Evolutionary conservation across 2,329 filamentous ascomycete genomes (phyloP).

Genomic region (Colletotrichum trifolii): DNA sequence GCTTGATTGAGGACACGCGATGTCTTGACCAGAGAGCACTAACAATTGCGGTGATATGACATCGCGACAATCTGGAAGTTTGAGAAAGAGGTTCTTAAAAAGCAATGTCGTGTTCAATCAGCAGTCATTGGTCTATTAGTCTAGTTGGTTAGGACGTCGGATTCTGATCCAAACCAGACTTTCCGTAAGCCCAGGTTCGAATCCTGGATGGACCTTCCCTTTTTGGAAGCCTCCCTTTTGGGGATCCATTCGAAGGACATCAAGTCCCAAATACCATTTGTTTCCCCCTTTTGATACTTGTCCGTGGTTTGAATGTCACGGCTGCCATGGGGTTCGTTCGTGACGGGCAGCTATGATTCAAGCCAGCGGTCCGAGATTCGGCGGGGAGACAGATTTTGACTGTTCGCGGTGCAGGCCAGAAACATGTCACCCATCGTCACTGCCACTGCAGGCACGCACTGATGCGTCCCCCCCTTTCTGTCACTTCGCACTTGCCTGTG

Average conservation of each 20-base stretch:
- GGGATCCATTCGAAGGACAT: too few relatives aligned
- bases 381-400: background rate
- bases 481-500: background rate
- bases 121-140: slow-evolving; percentile 30
- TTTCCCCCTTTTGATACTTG: too few relatives aligned
- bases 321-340: background rate
- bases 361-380: slow-evolving; percentile 8
- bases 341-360: background rate
- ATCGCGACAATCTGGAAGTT: too few relatives aligned
- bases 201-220: slow-evolving; percentile 36
- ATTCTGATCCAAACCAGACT: slow-evolving; percentile 27
- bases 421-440: slow-evolving; percentile 4
- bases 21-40: too few relatives aligned
- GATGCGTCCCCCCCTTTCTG: slow-evolving; percentile 1
- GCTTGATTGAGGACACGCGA: too few relatives aligned
- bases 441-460: slow-evolving; percentile 8
- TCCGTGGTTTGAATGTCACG: background rate
- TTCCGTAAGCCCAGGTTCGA: slow-evolving; percentile 37
- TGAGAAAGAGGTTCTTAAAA: too few relatives aligned
- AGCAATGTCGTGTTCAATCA: background rate
- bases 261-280: too few relatives aligned
- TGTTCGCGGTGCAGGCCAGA: background rate
- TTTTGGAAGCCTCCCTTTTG: slow-evolving; percentile 1
- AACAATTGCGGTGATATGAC: too few relatives aligned
- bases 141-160: slow-evolving; percentile 38